Base-by-base conservation (phyloP, 768 basidiomycete genomes). In the Podaxis carcinomalis region DNA sequence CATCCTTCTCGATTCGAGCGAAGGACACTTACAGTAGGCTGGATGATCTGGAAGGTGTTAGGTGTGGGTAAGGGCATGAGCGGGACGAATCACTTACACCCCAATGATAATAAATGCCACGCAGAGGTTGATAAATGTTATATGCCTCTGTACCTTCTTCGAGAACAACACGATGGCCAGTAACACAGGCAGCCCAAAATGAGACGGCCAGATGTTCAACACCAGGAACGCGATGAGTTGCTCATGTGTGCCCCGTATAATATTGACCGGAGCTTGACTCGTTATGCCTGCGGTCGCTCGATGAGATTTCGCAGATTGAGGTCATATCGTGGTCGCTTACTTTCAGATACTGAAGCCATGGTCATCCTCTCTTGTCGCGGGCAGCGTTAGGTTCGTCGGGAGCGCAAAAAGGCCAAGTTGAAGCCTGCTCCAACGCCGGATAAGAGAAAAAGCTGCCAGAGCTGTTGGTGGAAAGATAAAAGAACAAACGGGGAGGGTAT, bases 191-290 rank as follows among this genome's bases (percentile, higher is more conserved):
- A 83, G 75, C 4, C 79, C 80, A 56, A 81, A 68, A 64, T 82
- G 80, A 11, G 80, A 79, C 1, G 82, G 75, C 78, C 78, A 81
- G 65, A 79, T 74, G 61, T 82, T 81, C 60, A 83, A 66, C 21
- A 80, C 70, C 64, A 82, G 70, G 62, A 77, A 81, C 11, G 68
- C 68, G 4, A 79, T 63, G 21, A 81, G 69, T 58, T 80, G 71
- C 23, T 68, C 62, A 64, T 77, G 73, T 4, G 75, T 79, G 28
- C 76, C 80, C 54, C 73, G 73, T 49, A 82, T 72, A 53, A 79
- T 77, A 56, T 80, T 79, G 7, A 74, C 66, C 14, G 67, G 67
- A 53, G 65, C 63, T 13, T 9, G 50, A 3, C 0, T 40, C 21
- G 50, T 9, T 6, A 32, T 32, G 7, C 28, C 50, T 32, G 23